phyloP scores from a whole-genome alignment of 179 eudicot species.

The Patellifolia procumbens region DNA sequence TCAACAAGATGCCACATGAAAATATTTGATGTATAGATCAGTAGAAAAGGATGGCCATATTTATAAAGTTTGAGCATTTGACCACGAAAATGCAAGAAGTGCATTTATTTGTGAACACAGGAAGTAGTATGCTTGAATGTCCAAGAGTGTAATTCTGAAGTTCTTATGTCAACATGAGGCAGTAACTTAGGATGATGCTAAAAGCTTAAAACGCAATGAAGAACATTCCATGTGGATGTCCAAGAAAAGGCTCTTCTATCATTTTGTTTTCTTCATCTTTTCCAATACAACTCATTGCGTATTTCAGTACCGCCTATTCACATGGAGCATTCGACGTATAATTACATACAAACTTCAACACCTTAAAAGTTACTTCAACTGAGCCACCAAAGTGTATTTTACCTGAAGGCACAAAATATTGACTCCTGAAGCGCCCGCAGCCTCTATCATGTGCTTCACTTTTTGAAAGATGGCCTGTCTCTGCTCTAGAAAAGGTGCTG shows the following conservation, averaged over 20 bases:
- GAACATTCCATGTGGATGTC: background rate
- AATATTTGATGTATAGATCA: too few species aligned
- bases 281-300: background rate
- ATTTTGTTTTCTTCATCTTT: background rate
- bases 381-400: conserved; percentile 12
- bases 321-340: background rate
- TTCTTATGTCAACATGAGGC: background rate
- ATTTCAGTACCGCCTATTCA: background rate
- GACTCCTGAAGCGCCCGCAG: conserved; percentile 93
- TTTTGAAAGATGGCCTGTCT: conserved; percentile 74
- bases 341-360: background rate
- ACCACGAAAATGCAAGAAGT: too few species aligned
- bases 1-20: too few species aligned
- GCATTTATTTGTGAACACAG: too few species aligned
- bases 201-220: too few species aligned
- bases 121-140: background rate
- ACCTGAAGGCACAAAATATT: conserved; percentile 92
- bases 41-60: too few species aligned
- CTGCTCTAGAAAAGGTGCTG: conserved; percentile 70
- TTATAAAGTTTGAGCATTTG: too few species aligned
- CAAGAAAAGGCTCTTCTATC: background rate
- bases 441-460: conserved; percentile 79
- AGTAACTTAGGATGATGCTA: background rate
- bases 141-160: background rate
- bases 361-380: background rate